Conservation (phyloP, 2,329 filamentous ascomycete species). For the Graphiopsis chlorocephala region DNA sequence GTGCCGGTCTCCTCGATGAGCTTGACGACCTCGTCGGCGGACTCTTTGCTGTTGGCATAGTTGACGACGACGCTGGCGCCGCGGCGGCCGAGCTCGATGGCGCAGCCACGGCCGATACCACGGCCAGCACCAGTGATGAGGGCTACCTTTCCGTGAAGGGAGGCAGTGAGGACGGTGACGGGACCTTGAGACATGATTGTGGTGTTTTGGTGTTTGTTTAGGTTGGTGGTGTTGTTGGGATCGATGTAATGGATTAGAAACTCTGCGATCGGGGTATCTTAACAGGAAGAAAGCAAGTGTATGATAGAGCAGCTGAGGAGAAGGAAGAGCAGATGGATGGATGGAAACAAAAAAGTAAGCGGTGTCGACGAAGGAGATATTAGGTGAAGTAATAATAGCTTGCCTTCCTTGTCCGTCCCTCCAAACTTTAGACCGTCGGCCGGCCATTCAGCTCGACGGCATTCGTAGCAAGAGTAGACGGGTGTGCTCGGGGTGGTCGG, state of each 20-base stretch:
- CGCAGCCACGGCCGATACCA: constrained; percentile 65
- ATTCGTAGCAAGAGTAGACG: background rate
- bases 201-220: background rate
- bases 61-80: constrained; percentile 66
- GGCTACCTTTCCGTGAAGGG: constrained; percentile 53
- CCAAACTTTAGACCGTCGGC: background rate
- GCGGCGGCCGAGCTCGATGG: constrained; percentile 64
- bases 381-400: constrained; percentile 4
- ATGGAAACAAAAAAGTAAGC: constrained; percentile 15
- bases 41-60: constrained; percentile 54
- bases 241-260: background rate
- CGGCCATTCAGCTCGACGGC: constrained; percentile 11
- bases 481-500: constrained; percentile 6
- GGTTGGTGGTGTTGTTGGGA: background rate
- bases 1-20: constrained; percentile 47
- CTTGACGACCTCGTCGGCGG: constrained; percentile 49
- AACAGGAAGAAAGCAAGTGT: constrained; percentile 5
- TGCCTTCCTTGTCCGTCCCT: background rate
- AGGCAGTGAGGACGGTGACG: constrained; percentile 46
- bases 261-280: constrained; percentile 4
- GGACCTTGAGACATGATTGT: constrained; percentile 31
- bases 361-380: constrained; percentile 17
- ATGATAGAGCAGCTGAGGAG: background rate
- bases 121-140: constrained; percentile 65
- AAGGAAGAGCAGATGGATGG: background rate